Evolutionary conservation across 352 stramenopile genomes (phyloP).

Genomic region (Phytophthora uliginosa): DNA sequence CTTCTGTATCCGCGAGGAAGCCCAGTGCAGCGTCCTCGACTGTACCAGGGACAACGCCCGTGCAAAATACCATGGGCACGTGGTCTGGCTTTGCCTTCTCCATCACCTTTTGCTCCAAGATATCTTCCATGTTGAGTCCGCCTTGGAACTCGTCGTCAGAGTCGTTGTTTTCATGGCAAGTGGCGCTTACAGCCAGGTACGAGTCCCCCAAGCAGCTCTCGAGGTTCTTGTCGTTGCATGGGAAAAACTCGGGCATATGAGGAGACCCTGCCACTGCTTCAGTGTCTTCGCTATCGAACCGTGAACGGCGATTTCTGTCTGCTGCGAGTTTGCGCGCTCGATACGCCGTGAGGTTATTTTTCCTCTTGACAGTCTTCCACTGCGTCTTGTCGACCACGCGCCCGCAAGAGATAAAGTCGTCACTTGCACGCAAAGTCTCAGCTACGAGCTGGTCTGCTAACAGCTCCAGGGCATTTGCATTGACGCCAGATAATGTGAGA

Average conservation of each 20-base stretch:
- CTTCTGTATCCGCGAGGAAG: slow-evolving; percentile 42
- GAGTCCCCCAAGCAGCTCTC: slow-evolving; percentile 17
- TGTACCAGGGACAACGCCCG: slow-evolving; percentile 38
- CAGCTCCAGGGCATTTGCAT: slow-evolving; percentile 41
- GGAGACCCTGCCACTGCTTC: slow-evolving; percentile 29
- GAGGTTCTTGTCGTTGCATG: slow-evolving; percentile 18
- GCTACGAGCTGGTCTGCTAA: slow-evolving; percentile 62
- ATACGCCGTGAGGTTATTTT: slow-evolving; percentile 53
- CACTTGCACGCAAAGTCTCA: slow-evolving; percentile 58
- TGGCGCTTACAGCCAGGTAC: slow-evolving; percentile 19
- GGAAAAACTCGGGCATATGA: slow-evolving; percentile 34
- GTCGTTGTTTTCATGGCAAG: slow-evolving; percentile 21
- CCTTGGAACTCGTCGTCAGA: slow-evolving; percentile 19
- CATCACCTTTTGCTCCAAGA: slow-evolving; percentile 30
- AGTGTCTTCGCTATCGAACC: slow-evolving; percentile 24
- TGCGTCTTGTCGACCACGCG: slow-evolving; percentile 38
- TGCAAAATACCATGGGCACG: slow-evolving; percentile 36
- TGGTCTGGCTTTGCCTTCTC: slow-evolving; percentile 28
- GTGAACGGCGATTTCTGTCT: slow-evolving; percentile 9
- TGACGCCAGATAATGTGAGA: slow-evolving; percentile 40
- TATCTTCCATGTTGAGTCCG: slow-evolving; percentile 12
- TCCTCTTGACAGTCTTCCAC: slow-evolving; percentile 59
- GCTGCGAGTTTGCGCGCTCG: slow-evolving; percentile 30
- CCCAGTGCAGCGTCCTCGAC: slow-evolving; percentile 51
- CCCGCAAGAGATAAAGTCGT: slow-evolving; percentile 49